Evolutionary conservation across 768 basidiomycete species (phyloP).

Genomic region (Agaricus sinodeliciosus): DNA sequence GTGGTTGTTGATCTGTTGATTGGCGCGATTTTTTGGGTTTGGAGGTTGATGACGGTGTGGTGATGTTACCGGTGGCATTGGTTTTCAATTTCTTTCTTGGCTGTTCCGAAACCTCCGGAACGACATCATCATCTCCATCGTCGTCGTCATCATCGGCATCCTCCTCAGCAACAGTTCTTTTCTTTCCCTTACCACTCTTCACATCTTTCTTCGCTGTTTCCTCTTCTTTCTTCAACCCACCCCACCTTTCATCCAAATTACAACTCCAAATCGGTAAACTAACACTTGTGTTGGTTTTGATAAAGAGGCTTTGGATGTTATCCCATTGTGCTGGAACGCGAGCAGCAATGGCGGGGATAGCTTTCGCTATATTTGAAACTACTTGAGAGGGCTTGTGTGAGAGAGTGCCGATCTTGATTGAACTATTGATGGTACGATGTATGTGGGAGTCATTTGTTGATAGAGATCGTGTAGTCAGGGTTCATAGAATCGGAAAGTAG

Average conservation of each 20-base stretch:
- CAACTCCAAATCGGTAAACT: conserved; percentile 91
- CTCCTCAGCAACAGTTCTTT: conserved; percentile 7
- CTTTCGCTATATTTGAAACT: conserved; percentile 68
- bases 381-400: conserved; percentile 71
- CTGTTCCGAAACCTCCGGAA: conserved; percentile 26
- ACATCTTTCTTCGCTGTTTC: conserved; percentile 15
- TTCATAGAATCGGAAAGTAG: too few relatives aligned
- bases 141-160: conserved; percentile 12
- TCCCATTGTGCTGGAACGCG: conserved; percentile 80
- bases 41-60: background rate
- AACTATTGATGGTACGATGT: conserved; percentile 33
- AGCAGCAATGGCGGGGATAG: conserved; percentile 68
- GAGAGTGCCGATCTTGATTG: conserved; percentile 76
- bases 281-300: conserved; percentile 83
- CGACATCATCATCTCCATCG: conserved; percentile 22
- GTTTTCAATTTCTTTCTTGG: conserved; percentile 40
- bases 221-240: conserved; percentile 31
- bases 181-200: background rate
- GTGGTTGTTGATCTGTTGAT: conserved; percentile 4
- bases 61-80: background rate
- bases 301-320: conserved; percentile 80
- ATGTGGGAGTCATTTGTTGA: background rate
- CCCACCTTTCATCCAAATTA: conserved; percentile 65
- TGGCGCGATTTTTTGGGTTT: conserved; percentile 18
- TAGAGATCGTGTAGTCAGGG: background rate